A percentile compares a stretch with the other conserved stretches of the same genome.
phyloP scores from a whole-genome alignment of 2,329 filamentous ascomycete genomes.

The Xylaria sp. region DNA sequence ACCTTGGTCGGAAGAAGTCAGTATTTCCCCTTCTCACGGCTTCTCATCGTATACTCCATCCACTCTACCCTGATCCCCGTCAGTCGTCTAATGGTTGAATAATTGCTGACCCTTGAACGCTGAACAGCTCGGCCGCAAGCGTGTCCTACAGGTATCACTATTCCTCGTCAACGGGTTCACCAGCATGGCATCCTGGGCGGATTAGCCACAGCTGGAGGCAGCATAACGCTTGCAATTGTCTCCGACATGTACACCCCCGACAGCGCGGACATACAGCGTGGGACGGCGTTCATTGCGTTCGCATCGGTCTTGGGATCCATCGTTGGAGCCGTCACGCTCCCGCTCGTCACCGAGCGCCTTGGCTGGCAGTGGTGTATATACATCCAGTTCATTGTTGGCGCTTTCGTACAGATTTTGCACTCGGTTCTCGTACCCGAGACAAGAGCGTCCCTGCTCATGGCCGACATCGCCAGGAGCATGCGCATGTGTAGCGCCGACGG shows the following conservation, averaged over 20 bases:
- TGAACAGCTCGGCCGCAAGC: conserved; percentile 65
- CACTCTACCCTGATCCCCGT: neutral
- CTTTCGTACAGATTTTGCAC: conserved; percentile 66
- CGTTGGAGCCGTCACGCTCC: conserved; percentile 74
- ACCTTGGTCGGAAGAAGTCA: conserved; percentile 74
- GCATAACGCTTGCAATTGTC: conserved; percentile 72
- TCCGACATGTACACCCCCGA: conserved; percentile 72
- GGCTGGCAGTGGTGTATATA: conserved; percentile 78
- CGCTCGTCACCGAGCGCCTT: conserved; percentile 67
- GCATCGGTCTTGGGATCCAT: conserved; percentile 78
- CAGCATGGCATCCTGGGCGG: conserved; percentile 67
- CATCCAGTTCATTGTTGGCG: conserved; percentile 81
- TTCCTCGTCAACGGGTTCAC: conserved; percentile 77
- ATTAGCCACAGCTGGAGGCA: conserved; percentile 69
- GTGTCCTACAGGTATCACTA: conserved; percentile 70
- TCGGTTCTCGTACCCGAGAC: conserved; percentile 74
- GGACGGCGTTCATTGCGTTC: conserved; percentile 73
- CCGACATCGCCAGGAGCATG: conserved; percentile 72
- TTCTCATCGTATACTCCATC: neutral
- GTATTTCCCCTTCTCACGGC: neutral
- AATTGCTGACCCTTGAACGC: neutral
- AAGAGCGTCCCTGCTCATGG: conserved; percentile 73
- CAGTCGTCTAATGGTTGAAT: neutral
- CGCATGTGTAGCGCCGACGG: conserved; percentile 60
- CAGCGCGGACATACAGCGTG: conserved; percentile 63